These are phyloP conservation scores for Ampelomyces quisqualis DNA, from an alignment of 2,329 filamentous ascomycete species.

Conservation along the genomic window DNA sequence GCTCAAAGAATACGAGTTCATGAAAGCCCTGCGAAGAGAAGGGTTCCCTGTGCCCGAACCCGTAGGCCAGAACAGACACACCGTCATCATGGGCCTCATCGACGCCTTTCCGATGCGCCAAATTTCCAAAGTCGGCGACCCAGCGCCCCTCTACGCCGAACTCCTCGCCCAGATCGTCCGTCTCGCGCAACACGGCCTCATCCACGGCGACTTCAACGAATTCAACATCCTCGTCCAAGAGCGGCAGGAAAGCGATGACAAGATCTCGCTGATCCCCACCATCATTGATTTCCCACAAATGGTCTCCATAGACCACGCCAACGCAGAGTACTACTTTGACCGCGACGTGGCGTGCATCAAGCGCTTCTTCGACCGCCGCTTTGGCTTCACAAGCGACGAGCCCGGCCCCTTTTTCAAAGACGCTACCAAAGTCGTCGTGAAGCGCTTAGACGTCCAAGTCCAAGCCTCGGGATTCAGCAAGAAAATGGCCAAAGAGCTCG, in stretches of 20 bases:
- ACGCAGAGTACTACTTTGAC: slow-evolving; percentile 97
- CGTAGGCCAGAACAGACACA: slow-evolving; percentile 86
- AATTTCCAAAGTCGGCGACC: slow-evolving; percentile 79
- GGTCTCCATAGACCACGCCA: slow-evolving; percentile 89
- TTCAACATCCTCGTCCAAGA: slow-evolving; percentile 98
- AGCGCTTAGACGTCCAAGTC: slow-evolving; percentile 81
- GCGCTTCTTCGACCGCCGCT: slow-evolving; percentile 85
- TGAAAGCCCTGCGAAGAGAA: slow-evolving; percentile 79
- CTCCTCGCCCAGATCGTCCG: slow-evolving; percentile 82
- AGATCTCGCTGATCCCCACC: slow-evolving; percentile 68
- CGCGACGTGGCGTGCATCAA: slow-evolving; percentile 95
- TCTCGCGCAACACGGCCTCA: slow-evolving; percentile 81
- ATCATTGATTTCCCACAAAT: slow-evolving; percentile 98
- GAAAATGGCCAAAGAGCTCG: slow-evolving; percentile 94
- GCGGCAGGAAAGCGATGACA: slow-evolving; percentile 43
- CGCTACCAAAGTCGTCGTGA: slow-evolving; percentile 69
- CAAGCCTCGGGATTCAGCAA: slow-evolving; percentile 93
- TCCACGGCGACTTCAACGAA: slow-evolving; percentile 98
- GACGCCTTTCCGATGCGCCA: slow-evolving; percentile 91
- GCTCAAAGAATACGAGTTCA: slow-evolving; percentile 92
- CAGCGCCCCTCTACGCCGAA: slow-evolving; percentile 84
- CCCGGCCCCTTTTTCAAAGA: slow-evolving; percentile 84
- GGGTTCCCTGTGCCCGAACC: slow-evolving; percentile 90
- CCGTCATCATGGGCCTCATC: slow-evolving; percentile 91
- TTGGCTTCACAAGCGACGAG: slow-evolving; percentile 79